phyloP scores from a whole-genome alignment of 2,329 filamentous ascomycete genomes.

The Fusarium hostae region DNA sequence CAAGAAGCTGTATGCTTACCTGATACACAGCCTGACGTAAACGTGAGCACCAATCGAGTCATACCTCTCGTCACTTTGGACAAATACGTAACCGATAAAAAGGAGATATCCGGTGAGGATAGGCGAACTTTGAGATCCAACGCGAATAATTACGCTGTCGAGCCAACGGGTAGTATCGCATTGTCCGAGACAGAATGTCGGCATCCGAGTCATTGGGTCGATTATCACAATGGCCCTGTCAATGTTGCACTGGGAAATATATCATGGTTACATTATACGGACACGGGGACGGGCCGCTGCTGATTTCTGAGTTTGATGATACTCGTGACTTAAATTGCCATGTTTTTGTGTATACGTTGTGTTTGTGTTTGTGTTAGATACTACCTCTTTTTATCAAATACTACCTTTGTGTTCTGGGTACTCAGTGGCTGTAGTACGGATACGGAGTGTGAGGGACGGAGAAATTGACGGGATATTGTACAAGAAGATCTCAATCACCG shows the following conservation, averaged over 20 bases:
- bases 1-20: background rate
- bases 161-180: background rate
- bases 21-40: background rate
- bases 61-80: background rate
- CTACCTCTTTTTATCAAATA: background rate
- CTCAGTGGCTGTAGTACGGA: background rate
- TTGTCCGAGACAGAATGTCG: slow-evolving; percentile 8
- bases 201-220: slow-evolving; percentile 11
- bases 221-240: background rate
- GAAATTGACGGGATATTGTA: background rate
- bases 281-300: slow-evolving; percentile 29
- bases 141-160: background rate
- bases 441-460: background rate
- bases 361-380: background rate
- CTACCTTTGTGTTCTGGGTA: background rate
- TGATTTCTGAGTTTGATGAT: slow-evolving; percentile 7
- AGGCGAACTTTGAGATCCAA: background rate
- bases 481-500: slow-evolving; percentile 28
- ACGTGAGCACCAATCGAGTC: background rate
- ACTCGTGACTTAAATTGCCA: slow-evolving; percentile 7
- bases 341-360: slow-evolving; percentile 2
- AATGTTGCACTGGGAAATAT: background rate
- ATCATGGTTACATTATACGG: slow-evolving; percentile 2
- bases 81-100: background rate
- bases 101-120: slow-evolving; percentile 1